phyloP scores from a whole-genome alignment of 306 rosid species.

The Calophaca sinica region DNA sequence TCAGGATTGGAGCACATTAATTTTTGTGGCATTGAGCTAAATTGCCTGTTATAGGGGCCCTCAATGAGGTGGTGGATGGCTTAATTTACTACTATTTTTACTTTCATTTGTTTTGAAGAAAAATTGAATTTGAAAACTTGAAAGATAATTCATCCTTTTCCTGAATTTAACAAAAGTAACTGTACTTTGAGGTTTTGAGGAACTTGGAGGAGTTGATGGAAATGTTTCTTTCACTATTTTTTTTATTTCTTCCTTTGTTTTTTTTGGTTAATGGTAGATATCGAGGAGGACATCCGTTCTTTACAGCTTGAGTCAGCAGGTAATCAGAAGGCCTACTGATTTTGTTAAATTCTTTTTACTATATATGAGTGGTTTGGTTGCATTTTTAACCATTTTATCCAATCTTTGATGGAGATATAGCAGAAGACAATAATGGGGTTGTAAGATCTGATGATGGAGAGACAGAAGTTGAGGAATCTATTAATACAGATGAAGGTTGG shows the following conservation, averaged over 20 bases:
- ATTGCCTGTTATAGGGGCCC: not conserved
- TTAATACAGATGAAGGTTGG: constrained; percentile 83
- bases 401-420: constrained; percentile 39
- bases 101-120: not conserved
- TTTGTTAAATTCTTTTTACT: not conserved
- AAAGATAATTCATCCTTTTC: not conserved
- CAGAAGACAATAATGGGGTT: constrained; percentile 75
- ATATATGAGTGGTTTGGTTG: constrained; percentile 1
- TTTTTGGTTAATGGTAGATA: constrained; percentile 58
- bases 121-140: not conserved
- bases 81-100: not conserved
- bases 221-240: constrained; percentile 14
- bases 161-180: not conserved
- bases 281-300: constrained; percentile 87
- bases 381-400: constrained; percentile 32
- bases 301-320: constrained; percentile 88
- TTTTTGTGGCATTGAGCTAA: not conserved
- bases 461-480: constrained; percentile 59
- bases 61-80: not conserved
- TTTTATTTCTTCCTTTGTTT: constrained; percentile 24
- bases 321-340: constrained; percentile 44
- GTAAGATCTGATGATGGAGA: constrained; percentile 64
- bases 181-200: constrained; percentile 37
- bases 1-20: too few species aligned
- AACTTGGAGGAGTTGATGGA: constrained; percentile 20